Percentiles rank a stretch among this genome's conserved stretches.
phyloP scores from a whole-genome alignment of 2,329 filamentous ascomycete genomes.

The Xylogone sp. region DNA sequence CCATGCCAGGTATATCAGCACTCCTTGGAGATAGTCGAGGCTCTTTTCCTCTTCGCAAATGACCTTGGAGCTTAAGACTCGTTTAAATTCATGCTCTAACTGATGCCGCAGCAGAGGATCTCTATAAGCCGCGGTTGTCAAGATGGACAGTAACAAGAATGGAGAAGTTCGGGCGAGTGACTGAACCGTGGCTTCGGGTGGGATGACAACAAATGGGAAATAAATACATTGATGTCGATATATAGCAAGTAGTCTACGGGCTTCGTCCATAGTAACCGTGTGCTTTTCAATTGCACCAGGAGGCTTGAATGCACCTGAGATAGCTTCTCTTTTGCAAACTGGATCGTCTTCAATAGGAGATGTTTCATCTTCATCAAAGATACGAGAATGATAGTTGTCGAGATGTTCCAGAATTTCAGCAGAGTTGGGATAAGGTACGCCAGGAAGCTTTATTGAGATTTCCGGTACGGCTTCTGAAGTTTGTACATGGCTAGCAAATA shows the following conservation, averaged over 20 bases:
- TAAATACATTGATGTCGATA: slow-evolving; percentile 14
- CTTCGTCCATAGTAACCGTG: slow-evolving; percentile 17
- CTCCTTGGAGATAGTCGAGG: slow-evolving; percentile 52
- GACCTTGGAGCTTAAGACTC: slow-evolving; percentile 22
- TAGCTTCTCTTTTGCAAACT: background rate
- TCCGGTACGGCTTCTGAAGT: background rate
- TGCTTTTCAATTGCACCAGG: slow-evolving; percentile 15
- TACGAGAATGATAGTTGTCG: slow-evolving; percentile 16
- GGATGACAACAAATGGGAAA: slow-evolving; percentile 24
- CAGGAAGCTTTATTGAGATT: slow-evolving; percentile 22
- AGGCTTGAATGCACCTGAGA: background rate
- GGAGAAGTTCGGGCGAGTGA: slow-evolving; percentile 20
- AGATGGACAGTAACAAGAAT: slow-evolving; percentile 24
- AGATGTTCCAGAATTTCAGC: slow-evolving; percentile 14
- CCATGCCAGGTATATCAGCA: slow-evolving; percentile 59
- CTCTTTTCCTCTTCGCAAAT: slow-evolving; percentile 55
- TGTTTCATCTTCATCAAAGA: slow-evolving; percentile 16
- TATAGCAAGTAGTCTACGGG: slow-evolving; percentile 15
- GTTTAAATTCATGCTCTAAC: slow-evolving; percentile 24
- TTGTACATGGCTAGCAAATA: too few species aligned
- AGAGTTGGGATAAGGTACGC: slow-evolving; percentile 14
- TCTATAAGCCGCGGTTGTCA: slow-evolving; percentile 19
- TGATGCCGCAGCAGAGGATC: slow-evolving; percentile 21
- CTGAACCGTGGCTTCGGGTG: slow-evolving; percentile 16
- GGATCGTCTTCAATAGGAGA: background rate